Conservation (phyloP, 208 protist species). For the Acanthamoeba rhysodes region DNA sequence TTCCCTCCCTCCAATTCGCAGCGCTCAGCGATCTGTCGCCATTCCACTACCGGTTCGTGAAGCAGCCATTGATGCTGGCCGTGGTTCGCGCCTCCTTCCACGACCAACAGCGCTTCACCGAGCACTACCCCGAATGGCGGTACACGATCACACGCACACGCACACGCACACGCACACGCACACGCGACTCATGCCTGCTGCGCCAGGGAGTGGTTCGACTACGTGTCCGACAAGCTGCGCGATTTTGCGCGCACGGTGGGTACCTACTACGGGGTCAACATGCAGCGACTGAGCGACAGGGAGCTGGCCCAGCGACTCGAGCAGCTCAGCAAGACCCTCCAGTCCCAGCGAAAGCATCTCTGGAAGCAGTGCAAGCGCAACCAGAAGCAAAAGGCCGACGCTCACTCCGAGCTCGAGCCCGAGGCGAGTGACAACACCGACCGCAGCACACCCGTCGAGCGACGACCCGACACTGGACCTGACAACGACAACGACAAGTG, state of each 20-base stretch:
- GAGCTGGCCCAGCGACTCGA: background rate
- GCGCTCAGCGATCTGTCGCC: background rate
- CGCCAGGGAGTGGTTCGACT: slow-evolving; percentile 6
- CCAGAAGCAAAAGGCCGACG: background rate
- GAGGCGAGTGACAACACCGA: background rate
- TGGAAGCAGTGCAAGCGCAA: slow-evolving; percentile 16
- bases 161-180: too few relatives aligned
- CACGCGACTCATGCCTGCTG: too few relatives aligned
- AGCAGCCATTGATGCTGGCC: background rate
- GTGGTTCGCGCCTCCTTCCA: background rate
- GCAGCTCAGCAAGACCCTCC: background rate
- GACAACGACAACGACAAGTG: background rate
- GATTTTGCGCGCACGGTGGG: background rate
- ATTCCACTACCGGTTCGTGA: slow-evolving; percentile 5
- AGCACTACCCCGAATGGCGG: background rate
- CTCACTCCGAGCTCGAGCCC: background rate
- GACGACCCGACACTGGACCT: too few relatives aligned
- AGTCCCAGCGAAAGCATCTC: background rate
- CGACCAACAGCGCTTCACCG: background rate
- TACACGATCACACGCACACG: background rate
- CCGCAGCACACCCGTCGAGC: background rate
- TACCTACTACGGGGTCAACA: background rate
- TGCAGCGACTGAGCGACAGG: background rate
- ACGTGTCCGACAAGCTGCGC: background rate
- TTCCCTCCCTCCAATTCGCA: background rate